Base-by-base conservation (phyloP, 306 rosid genomes). In the Malus orientalis region DNA sequence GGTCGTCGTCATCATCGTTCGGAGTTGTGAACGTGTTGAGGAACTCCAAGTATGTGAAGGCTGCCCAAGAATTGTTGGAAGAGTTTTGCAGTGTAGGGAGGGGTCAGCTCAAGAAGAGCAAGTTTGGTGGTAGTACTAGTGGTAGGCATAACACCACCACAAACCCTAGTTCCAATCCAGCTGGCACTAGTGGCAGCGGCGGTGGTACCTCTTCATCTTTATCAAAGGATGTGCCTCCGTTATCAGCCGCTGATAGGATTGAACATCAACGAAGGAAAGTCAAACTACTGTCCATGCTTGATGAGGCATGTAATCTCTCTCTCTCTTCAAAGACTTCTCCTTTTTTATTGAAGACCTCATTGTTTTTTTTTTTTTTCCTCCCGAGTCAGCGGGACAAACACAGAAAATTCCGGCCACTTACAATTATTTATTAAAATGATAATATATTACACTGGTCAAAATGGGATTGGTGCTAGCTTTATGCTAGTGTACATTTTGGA, bases 211-310 rank as follows among this genome's bases (percentile, higher is more conserved):
- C 91, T 58, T 86, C 93, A 0, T 85, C 97, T 3, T 84, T 93
- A 8, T 69, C 91, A 23, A 90, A 90, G 82, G 91, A 90, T 75
- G 77, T 69, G 16, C 81, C 84, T 76, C 85, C 89, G 53, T 75
- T 92, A 79, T 87, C 97, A 45, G 87, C 96, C 11, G 85, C 87
- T 40, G 97, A 90, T 74, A 90, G 93, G 76, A 90, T 88, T 73
- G 97, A 92, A 76, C 96, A 92, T 86, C 97, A 92, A 65, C 81
- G 97, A 82, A 88, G 93, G 86, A 92, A 92, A 87, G 96, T 88
- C 89, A 92, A 92, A 86, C 89, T 92, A 42, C 77, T 92, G 64
- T 70, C 96, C 74, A 90, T 92, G 93, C 96, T 90, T 83, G 96
- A 92, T 42, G 97, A 92, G 96, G 97, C 86, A 90, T 85, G 97